Evolutionary conservation across 768 basidiomycete genomes (phyloP).

Genomic region (Dioszegia aurantiaca): DNA sequence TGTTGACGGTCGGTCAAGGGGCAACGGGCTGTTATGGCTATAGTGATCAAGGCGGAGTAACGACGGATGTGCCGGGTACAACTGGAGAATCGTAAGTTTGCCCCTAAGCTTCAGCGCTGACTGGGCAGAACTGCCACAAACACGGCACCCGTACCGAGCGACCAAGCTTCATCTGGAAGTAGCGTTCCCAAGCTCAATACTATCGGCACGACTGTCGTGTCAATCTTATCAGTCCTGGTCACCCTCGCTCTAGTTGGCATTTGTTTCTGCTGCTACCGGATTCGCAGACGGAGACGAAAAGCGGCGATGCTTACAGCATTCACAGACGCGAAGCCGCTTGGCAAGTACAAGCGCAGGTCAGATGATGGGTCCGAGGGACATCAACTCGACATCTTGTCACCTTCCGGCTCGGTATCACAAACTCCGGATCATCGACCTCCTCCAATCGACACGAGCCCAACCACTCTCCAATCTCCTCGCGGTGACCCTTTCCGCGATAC

Average conservation of each 20-base stretch:
- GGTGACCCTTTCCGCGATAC: neutral
- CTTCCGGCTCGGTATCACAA: neutral
- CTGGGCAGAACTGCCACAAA: constrained; percentile 2
- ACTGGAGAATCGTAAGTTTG: constrained; percentile 27
- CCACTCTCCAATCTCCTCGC: neutral
- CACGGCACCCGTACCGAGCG: neutral
- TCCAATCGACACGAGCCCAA: constrained; percentile 5
- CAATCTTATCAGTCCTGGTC: constrained; percentile 38
- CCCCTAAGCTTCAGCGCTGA: neutral
- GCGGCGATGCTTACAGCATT: constrained; percentile 9
- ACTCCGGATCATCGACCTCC: neutral
- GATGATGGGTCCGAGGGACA: constrained; percentile 10
- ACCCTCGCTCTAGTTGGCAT: constrained; percentile 35
- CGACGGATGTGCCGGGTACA: constrained; percentile 26
- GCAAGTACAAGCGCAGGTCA: constrained; percentile 1
- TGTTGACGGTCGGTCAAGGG: constrained; percentile 48
- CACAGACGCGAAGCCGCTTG: constrained; percentile 7
- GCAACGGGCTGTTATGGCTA: constrained; percentile 22
- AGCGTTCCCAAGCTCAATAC: neutral
- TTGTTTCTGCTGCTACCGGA: constrained; percentile 27
- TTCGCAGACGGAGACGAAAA: constrained; percentile 9
- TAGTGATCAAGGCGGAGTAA: constrained; percentile 7
- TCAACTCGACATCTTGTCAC: constrained; percentile 28
- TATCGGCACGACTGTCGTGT: constrained; percentile 18
- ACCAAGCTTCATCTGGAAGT: neutral